A percentile compares a stretch with the other conserved stretches of the same genome.
phyloP scores from a whole-genome alignment of 352 stramenopile genomes.

The Globisporangium paroecandrum region DNA sequence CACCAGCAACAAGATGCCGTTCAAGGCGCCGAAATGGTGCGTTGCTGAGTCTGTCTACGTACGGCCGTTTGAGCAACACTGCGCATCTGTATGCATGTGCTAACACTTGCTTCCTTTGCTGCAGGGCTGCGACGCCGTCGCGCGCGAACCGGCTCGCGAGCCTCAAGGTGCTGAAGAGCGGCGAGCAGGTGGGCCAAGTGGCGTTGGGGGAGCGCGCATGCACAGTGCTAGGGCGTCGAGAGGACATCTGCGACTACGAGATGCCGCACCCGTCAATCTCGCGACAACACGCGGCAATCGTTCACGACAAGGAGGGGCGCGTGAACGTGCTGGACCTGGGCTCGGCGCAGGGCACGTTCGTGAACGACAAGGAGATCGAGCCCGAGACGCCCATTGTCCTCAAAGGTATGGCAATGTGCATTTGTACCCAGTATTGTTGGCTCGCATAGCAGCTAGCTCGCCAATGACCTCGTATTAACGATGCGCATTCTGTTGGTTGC shows the following conservation, averaged over 20 bases:
- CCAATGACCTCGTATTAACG: background rate
- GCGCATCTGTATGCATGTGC: background rate
- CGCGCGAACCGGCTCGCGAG: constrained; percentile 39
- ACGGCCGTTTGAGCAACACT: background rate
- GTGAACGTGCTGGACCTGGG: constrained; percentile 72
- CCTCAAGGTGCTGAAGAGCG: constrained; percentile 54
- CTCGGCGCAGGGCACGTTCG: constrained; percentile 82
- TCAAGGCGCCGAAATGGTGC: constrained; percentile 10
- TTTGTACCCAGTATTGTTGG: background rate
- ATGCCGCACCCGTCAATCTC: constrained; percentile 82
- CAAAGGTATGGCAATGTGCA: constrained; percentile 19
- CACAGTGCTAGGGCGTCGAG: constrained; percentile 74
- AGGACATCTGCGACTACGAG: constrained; percentile 66
- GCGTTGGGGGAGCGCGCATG: constrained; percentile 48
- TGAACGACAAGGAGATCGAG: constrained; percentile 68
- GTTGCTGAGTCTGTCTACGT: background rate
- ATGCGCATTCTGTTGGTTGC: background rate
- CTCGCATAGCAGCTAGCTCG: background rate
- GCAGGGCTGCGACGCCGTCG: constrained; percentile 48
- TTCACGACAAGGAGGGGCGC: constrained; percentile 52
- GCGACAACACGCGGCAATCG: constrained; percentile 71
- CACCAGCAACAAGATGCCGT: background rate
- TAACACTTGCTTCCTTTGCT: background rate
- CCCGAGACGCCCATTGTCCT: constrained; percentile 41
- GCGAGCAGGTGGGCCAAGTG: constrained; percentile 39